Base-by-base conservation (phyloP, 2,329 filamentous ascomycete species). In the Aureobasidium namibiae region DNA sequence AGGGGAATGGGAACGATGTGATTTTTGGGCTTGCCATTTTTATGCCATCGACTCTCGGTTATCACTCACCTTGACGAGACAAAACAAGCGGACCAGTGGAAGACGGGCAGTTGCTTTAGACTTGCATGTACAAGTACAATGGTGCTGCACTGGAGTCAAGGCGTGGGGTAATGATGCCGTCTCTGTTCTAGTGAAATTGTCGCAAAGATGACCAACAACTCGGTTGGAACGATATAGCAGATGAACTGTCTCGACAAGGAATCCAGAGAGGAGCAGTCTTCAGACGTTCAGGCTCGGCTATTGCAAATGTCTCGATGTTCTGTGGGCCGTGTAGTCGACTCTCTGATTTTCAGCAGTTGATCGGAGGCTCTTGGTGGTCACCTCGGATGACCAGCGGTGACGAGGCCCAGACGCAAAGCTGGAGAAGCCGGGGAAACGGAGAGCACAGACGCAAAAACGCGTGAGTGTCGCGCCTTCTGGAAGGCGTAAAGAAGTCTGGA, bases 41-140 rank as follows among this genome's bases (percentile, higher is more conserved):
- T 31, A 42, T 52, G 33, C 16, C 34, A 4, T 13, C 1, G 14
- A 8, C 16, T 44, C 4, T 56, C 52, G 52, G 52, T 45, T 44
- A 56, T 34, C n/a, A 48, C 54, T 56, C 42, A 63, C 61, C 61
- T 63, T 44, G 59, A 42, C 56, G 21, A 38, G 23, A 56, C 24
- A 26, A 21, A 36, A 38, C 56, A 44, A 16, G 34, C 65, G 65
- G 65, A 64, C 64, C 62, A 65, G 62, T 61, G 65, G 65, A 67
- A 63, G 63, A 53, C 23, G 56, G 42, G 38, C 18, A 21, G 16
- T 24, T 33, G 50, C 38, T 39, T 54, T 14, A 26, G 29, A 31
- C 36, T 14, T 54, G 36, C 38, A 33, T n/a, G 18, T 31, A n/a
- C 26, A 8, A 16, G 4, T 31, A n/a, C 26, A 29, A n/a, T n/a